A percentile compares a stretch with the other conserved stretches of the same genome.
Conservation (phyloP, 208 protist species). For the Trichomonas tenax region DNA sequence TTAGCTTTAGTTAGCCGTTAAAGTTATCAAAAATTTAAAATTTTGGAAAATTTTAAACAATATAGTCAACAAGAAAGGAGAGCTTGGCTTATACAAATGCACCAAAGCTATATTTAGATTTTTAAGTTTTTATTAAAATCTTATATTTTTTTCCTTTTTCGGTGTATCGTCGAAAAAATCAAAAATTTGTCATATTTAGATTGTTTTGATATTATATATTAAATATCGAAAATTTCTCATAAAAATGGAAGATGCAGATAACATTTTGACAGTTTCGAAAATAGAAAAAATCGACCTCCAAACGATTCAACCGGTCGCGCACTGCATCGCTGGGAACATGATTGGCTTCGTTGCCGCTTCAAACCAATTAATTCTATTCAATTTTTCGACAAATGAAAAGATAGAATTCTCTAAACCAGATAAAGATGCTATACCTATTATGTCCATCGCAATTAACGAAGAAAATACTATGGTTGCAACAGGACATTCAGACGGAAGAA, state of each 20-base stretch:
- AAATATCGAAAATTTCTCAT: too few species aligned
- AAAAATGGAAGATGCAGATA: not conserved
- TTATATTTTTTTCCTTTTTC: too few species aligned
- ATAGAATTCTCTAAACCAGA: not conserved
- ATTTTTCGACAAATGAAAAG: not conserved
- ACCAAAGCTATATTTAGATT: too few species aligned
- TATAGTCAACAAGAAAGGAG: too few species aligned
- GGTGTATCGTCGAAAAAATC: too few species aligned
- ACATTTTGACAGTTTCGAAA: not conserved
- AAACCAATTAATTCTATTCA: not conserved
- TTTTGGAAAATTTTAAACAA: too few species aligned
- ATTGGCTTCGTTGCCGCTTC: not conserved
- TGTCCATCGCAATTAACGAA: not conserved
- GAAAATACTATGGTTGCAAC: not conserved
- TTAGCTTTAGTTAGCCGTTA: too few species aligned
- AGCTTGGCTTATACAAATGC: too few species aligned
- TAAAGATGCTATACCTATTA: not conserved
- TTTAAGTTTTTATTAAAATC: too few species aligned
- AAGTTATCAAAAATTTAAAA: too few species aligned
- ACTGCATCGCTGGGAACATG: not conserved
- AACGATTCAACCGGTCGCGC: not conserved
- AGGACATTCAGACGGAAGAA: not conserved
- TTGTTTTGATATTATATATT: too few species aligned
- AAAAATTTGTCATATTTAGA: too few species aligned
- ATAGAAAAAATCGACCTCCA: not conserved